Evolutionary conservation across 495 filamentous ascomycete genomes (phyloP).

Genomic region (Podospora anserina): DNA sequence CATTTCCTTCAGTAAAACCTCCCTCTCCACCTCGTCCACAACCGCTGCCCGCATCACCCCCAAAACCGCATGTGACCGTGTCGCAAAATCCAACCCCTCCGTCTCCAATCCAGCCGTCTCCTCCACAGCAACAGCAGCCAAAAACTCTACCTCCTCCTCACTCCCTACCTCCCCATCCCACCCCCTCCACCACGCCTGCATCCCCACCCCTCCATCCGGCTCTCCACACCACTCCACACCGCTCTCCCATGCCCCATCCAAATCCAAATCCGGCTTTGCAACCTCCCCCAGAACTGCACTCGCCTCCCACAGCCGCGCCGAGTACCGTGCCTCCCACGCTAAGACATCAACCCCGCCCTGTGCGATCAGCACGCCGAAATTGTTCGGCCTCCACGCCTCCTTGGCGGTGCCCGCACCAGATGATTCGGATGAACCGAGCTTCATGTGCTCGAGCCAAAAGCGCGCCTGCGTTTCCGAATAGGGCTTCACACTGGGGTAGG

Average conservation of each 20-base stretch:
- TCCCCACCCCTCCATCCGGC: background rate
- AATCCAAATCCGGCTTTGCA: conserved; percentile 11
- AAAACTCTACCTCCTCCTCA: conserved; percentile 13
- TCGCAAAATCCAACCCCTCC: conserved; percentile 6
- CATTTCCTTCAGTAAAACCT: conserved; percentile 8
- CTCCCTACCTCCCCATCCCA: background rate
- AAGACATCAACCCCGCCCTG: conserved; percentile 11
- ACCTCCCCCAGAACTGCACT: conserved; percentile 1
- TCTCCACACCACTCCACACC: background rate
- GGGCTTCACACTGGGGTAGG: conserved; percentile 7
- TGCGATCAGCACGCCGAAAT: conserved; percentile 10
- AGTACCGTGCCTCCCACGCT: conserved; percentile 10
- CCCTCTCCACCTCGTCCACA: conserved; percentile 6
- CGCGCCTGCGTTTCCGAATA: conserved; percentile 11
- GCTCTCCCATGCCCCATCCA: background rate
- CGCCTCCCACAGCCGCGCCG: conserved; percentile 12
- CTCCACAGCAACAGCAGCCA: conserved; percentile 10
- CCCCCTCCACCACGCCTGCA: background rate
- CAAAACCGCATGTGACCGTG: conserved; percentile 7
- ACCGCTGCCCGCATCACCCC: conserved; percentile 12
- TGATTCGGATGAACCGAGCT: conserved; percentile 3
- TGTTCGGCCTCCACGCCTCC: conserved; percentile 9
- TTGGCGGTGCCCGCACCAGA: conserved; percentile 7
- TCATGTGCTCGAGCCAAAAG: conserved; percentile 14
- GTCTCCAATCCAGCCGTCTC: conserved; percentile 9